These are phyloP conservation scores for Rhipidocladum racemiflorum DNA, from an alignment of 176 grass and related monocot species.

Conservation along the genomic window DNA sequence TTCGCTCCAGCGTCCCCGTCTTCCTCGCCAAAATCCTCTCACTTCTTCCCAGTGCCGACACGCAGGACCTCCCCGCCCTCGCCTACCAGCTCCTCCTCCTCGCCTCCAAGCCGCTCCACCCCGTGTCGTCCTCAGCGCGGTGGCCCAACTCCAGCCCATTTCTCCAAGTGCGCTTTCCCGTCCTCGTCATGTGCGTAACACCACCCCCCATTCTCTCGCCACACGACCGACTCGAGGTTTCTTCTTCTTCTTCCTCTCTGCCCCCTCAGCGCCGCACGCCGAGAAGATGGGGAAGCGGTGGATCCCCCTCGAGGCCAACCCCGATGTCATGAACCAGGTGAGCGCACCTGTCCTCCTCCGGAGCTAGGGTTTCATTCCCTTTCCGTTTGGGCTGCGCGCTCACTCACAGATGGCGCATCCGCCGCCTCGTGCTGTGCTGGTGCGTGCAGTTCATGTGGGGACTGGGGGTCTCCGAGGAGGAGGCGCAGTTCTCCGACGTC, in stretches of 20 bases:
- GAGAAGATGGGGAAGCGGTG: conserved; percentile 71
- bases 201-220: no score
- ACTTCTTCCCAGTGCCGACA: conserved; percentile 51
- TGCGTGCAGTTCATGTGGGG: conserved; percentile 80
- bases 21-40: conserved; percentile 51
- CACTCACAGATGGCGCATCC: neutral
- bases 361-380: conserved; percentile 23
- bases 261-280: conserved; percentile 13
- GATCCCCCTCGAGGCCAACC: conserved; percentile 94
- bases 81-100: conserved; percentile 83
- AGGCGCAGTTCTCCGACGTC: conserved; percentile 81
- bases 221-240: no score
- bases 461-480: conserved; percentile 63
- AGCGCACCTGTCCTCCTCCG: neutral
- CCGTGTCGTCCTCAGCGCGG: conserved; percentile 61
- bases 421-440: no score
- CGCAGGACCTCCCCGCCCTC: conserved; percentile 68
- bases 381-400: neutral
- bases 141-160: no score
- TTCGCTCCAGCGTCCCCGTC: conserved; percentile 26
- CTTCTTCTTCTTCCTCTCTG: no score
- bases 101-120: conserved; percentile 61
- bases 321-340: conserved; percentile 98
- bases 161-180: no score
- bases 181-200: no score